Evolutionary conservation across 1,139 yeast genomes (phyloP).

Genomic region (Torulaspora pretoriensis): DNA sequence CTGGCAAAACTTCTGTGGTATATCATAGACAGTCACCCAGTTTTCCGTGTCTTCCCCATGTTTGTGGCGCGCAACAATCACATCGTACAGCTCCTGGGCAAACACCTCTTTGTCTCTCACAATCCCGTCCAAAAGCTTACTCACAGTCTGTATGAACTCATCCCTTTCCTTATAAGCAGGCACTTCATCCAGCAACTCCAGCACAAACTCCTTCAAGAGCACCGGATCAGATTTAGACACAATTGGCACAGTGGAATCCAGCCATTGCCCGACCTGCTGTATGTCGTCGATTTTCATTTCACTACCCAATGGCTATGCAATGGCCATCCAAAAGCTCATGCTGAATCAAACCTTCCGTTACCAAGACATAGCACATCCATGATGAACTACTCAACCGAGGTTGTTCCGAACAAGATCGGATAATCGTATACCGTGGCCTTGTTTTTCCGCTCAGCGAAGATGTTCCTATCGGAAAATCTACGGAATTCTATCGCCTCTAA

Average conservation of each 20-base stretch:
- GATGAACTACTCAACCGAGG: background rate
- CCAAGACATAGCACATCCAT: background rate
- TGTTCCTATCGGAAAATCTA: background rate
- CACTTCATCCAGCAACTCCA: constrained; percentile 3
- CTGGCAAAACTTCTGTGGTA: constrained; percentile 3
- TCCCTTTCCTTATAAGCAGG: background rate
- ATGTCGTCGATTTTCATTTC: background rate
- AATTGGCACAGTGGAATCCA: background rate
- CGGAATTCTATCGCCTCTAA: constrained; percentile 9
- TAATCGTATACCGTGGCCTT: too few relatives aligned
- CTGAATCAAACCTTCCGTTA: background rate
- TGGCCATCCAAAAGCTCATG: background rate
- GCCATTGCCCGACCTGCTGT: constrained; percentile 2
- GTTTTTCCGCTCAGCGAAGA: too few relatives aligned
- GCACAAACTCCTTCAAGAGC: constrained; percentile 6
- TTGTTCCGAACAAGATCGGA: background rate
- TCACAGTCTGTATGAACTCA: constrained; percentile 1
- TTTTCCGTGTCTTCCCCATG: constrained; percentile 1
- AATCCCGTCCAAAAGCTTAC: constrained; percentile 5
- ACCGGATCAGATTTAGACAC: constrained; percentile 3
- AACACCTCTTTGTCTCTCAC: constrained; percentile 3
- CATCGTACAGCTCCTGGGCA: constrained; percentile 4
- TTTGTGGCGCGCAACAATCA: background rate
- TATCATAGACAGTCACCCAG: constrained; percentile 3
- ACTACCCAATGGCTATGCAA: background rate